phyloP scores from a whole-genome alignment of 129 eudicot genomes.

The Escallonia herrerae region DNA sequence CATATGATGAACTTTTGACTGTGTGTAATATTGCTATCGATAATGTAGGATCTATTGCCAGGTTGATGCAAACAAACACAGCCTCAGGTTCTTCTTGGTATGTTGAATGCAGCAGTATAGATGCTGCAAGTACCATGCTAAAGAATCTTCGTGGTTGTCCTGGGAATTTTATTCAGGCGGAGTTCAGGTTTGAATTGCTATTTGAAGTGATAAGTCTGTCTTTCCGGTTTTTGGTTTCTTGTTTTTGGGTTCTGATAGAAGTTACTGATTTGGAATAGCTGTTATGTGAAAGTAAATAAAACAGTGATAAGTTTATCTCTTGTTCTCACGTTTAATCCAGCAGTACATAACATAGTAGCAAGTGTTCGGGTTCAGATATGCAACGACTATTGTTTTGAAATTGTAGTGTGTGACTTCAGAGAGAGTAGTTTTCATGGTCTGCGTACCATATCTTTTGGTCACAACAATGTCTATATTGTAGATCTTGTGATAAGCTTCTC shows the following conservation, averaged over 20 bases:
- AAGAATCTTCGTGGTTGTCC: slow-evolving; percentile 31
- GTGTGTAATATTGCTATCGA: slow-evolving; percentile 26
- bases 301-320: too few species aligned
- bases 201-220: neutral
- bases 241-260: neutral
- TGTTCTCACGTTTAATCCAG: too few species aligned
- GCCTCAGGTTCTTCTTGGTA: slow-evolving; percentile 26
- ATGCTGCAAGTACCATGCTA: slow-evolving; percentile 24
- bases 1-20: slow-evolving; percentile 32
- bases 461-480: slow-evolving; percentile 7
- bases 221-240: neutral
- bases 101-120: slow-evolving; percentile 34
- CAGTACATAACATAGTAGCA: too few species aligned
- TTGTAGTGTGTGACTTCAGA: too few species aligned
- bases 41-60: slow-evolving; percentile 20
- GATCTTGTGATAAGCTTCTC: slow-evolving; percentile 12
- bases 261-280: too few species aligned
- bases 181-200: slow-evolving; percentile 21
- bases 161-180: slow-evolving; percentile 27
- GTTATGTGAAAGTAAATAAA: too few species aligned
- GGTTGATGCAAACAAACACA: slow-evolving; percentile 21
- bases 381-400: too few species aligned
- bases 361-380: too few species aligned
- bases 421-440: neutral
- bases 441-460: neutral